Evolutionary conservation across 306 rosid species (phyloP).

Genomic region (Malus asiatica): DNA sequence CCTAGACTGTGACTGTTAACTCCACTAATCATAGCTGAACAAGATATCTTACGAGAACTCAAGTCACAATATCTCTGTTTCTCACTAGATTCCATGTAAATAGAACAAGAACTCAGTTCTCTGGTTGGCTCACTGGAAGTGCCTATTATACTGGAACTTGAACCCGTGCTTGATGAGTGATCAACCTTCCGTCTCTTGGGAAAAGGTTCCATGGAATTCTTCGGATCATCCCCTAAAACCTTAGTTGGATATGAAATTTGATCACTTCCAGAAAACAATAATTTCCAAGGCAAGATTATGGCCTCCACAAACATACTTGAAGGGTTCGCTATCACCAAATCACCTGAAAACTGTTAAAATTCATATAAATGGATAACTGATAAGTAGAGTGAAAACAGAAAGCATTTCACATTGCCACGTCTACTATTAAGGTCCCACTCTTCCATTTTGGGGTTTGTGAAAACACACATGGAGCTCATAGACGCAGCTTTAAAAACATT

Average conservation of each 20-base stretch:
- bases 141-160: conserved; percentile 21
- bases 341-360: conserved; percentile 48
- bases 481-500: conserved; percentile 1
- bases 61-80: conserved; percentile 21
- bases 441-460: not conserved
- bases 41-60: conserved; percentile 39
- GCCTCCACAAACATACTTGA: conserved; percentile 71
- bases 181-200: conserved; percentile 49
- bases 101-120: conserved; percentile 36
- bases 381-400: not conserved
- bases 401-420: not conserved
- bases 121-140: conserved; percentile 21
- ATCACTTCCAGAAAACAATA: conserved; percentile 38
- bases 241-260: conserved; percentile 18
- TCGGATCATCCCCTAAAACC: conserved; percentile 27
- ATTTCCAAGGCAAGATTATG: conserved; percentile 48
- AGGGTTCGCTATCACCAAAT: conserved; percentile 20
- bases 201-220: conserved; percentile 29
- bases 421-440: not conserved
- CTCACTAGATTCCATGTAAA: conserved; percentile 26
- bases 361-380: conserved; percentile 12
- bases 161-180: conserved; percentile 17
- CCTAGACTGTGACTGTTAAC: conserved; percentile 21
- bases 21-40: conserved; percentile 43
- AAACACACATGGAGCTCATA: not conserved